Conservation (phyloP, 768 basidiomycete species). For the Strobilomyces dryophilus region DNA sequence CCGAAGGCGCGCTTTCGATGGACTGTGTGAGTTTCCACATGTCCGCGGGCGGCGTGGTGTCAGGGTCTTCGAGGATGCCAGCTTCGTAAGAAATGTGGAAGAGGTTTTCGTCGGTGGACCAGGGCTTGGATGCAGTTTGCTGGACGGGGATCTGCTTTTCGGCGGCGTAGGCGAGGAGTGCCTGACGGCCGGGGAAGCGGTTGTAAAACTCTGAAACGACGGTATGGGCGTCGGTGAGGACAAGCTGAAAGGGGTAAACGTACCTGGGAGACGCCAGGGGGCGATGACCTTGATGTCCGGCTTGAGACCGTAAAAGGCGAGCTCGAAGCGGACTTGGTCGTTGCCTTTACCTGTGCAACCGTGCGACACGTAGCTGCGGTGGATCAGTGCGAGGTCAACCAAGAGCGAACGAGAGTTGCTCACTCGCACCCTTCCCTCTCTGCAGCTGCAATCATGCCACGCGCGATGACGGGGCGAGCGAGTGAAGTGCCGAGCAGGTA, state of each 20-base stretch:
- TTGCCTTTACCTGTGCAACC: slow-evolving; percentile 99
- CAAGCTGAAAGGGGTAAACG: not conserved
- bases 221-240: not conserved
- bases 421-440: slow-evolving; percentile 94
- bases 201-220: slow-evolving; percentile 81
- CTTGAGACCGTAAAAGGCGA: slow-evolving; percentile 97
- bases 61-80: slow-evolving; percentile 96
- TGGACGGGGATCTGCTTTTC: slow-evolving; percentile 87
- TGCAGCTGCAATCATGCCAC: slow-evolving; percentile 95
- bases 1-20: slow-evolving; percentile 75
- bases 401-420: slow-evolving; percentile 27
- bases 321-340: slow-evolving; percentile 98
- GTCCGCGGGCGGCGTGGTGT: slow-evolving; percentile 88
- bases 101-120: slow-evolving; percentile 99
- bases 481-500: slow-evolving; percentile 98
- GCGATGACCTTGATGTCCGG: slow-evolving; percentile 99
- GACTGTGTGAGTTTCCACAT: slow-evolving; percentile 98
- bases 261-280: slow-evolving; percentile 95
- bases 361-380: slow-evolving; percentile 83
- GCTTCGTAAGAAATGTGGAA: slow-evolving; percentile 99
- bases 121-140: slow-evolving; percentile 95
- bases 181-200: slow-evolving; percentile 93
- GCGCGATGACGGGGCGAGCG: slow-evolving; percentile 96
- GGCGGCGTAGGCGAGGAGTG: slow-evolving; percentile 85
- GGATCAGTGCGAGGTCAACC: not conserved